Evolutionary conservation across 2,329 filamentous ascomycete genomes (phyloP).

Genomic region (Xylaria sp.): DNA sequence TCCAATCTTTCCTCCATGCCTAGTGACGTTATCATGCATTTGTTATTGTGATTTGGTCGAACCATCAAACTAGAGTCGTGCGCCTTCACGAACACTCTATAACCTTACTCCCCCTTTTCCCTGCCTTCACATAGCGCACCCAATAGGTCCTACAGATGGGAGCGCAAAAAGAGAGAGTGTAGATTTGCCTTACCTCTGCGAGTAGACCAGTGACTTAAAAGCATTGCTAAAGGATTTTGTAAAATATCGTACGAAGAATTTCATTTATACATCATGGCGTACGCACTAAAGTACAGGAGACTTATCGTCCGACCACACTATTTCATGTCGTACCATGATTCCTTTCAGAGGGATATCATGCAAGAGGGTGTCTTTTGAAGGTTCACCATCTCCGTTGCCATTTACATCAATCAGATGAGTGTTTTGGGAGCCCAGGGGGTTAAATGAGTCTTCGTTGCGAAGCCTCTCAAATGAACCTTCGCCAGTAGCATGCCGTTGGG

Average conservation of each 20-base stretch:
- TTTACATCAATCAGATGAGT: neutral
- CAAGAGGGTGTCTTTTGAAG: neutral
- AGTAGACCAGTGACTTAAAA: no score
- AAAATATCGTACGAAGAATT: neutral
- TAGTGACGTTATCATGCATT: no score
- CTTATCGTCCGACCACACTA: neutral
- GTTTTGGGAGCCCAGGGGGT: neutral
- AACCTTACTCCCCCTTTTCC: no score
- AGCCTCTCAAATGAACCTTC: neutral
- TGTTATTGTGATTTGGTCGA: no score
- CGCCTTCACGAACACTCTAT: no score
- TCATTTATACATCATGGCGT: neutral
- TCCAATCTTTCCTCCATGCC: no score
- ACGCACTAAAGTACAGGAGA: neutral
- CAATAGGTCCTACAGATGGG: no score
- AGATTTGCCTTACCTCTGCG: no score
- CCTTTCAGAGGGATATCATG: neutral
- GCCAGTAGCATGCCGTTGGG: neutral
- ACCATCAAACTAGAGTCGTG: no score
- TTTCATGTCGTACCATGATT: neutral
- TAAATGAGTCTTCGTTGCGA: neutral
- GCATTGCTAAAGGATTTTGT: no score
- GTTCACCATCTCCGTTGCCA: neutral
- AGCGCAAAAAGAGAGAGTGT: no score
- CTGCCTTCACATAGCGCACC: no score